Evolutionary conservation across 2,329 filamentous ascomycete species (phyloP).

Genomic region (Cercospora beticola): DNA sequence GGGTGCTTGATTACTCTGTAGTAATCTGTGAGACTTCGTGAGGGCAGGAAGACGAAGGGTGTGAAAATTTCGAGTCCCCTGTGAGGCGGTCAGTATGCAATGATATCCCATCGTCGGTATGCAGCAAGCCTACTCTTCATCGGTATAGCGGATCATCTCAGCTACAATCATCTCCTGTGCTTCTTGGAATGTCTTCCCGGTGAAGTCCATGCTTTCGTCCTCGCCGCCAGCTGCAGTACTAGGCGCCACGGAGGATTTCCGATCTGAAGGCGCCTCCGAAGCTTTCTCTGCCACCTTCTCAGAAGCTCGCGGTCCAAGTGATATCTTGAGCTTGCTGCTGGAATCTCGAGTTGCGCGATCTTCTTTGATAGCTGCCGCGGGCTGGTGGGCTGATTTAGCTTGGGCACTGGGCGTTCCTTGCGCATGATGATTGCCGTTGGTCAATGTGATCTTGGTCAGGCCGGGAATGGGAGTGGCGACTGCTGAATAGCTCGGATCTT

Average conservation of each 20-base stretch:
- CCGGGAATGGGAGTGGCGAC: constrained; percentile 69
- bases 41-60: constrained; percentile 76
- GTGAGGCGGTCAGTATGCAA: constrained; percentile 16
- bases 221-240: constrained; percentile 27
- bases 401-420: constrained; percentile 11
- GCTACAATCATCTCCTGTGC: constrained; percentile 83
- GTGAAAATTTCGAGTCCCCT: constrained; percentile 67
- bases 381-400: constrained; percentile 17
- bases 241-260: constrained; percentile 35
- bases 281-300: constrained; percentile 31
- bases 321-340: constrained; percentile 24
- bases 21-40: constrained; percentile 76
- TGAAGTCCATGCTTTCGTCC: constrained; percentile 53
- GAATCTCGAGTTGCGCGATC: constrained; percentile 26
- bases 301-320: constrained; percentile 25
- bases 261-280: constrained; percentile 33
- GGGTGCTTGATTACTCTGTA: constrained; percentile 81
- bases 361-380: constrained; percentile 24
- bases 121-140: constrained; percentile 57
- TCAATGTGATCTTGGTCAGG: constrained; percentile 32
- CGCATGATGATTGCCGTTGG: constrained; percentile 18
- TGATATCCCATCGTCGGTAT: not conserved
- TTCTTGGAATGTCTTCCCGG: constrained; percentile 74
- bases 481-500: constrained; percentile 65
- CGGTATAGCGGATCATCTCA: constrained; percentile 66